Conservation (phyloP, 2,329 filamentous ascomycete genomes). For the Fusarium bulbicola region DNA sequence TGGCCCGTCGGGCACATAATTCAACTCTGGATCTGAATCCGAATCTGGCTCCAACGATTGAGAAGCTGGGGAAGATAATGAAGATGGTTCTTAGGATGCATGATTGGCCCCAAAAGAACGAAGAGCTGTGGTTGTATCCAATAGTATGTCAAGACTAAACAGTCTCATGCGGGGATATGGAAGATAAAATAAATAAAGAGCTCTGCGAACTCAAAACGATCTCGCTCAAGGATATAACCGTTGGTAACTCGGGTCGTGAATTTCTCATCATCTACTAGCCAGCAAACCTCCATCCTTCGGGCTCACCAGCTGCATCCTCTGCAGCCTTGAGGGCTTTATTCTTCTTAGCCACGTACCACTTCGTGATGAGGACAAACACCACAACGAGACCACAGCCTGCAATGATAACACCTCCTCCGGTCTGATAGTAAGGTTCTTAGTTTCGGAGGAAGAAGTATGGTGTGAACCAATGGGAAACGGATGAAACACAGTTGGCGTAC, state of each 20-base stretch:
- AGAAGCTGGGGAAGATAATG: rapidly evolving
- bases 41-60: rapidly evolving
- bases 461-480: constrained; percentile 53
- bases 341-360: constrained; percentile 36
- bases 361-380: constrained; percentile 29
- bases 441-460: constrained; percentile 50
- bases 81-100: not conserved
- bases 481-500: constrained; percentile 53
- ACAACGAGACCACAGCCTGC: constrained; percentile 38
- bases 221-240: rapidly evolving
- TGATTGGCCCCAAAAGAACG: not conserved
- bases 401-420: constrained; percentile 42
- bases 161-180: too few relatives aligned
- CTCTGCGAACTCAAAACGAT: rapidly evolving
- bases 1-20: not conserved
- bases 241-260: rapidly evolving
- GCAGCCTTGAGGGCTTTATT: constrained; percentile 40
- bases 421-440: constrained; percentile 45
- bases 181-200: rapidly evolving
- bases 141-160: not conserved
- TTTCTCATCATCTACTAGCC: not conserved
- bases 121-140: not conserved
- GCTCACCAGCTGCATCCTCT: constrained; percentile 20
- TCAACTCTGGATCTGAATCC: not conserved
- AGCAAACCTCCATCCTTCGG: constrained; percentile 24